Conservation (phyloP, 169 alveolate species). For the Hepatocystis sp. region DNA sequence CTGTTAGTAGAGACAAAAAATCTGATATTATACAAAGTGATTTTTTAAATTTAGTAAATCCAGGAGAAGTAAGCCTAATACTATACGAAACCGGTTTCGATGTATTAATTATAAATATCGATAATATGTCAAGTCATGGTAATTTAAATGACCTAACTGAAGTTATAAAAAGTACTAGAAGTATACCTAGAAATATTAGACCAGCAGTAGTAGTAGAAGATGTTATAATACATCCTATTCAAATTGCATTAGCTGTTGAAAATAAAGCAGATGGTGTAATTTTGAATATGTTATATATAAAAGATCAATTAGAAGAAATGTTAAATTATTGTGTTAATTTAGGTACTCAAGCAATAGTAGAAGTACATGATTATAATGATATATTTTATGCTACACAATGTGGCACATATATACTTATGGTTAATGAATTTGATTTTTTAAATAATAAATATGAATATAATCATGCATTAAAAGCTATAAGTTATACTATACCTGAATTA, state of each 20-base stretch:
- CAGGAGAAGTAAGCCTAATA: constrained; percentile 54
- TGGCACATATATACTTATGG: constrained; percentile 77
- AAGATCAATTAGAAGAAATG: constrained; percentile 80
- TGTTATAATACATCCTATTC: constrained; percentile 85
- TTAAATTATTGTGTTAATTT: constrained; percentile 77
- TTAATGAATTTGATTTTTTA: constrained; percentile 84
- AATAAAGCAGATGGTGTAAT: constrained; percentile 87
- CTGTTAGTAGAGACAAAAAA: neutral
- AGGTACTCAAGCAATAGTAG: constrained; percentile 87
- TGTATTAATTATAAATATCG: constrained; percentile 84
- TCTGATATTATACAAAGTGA: constrained; percentile 3
- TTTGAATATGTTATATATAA: constrained; percentile 80
- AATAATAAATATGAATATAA: constrained; percentile 78
- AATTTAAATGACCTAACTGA: constrained; percentile 78
- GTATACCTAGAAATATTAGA: constrained; percentile 77
- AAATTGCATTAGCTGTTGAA: constrained; percentile 86
- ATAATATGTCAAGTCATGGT: constrained; percentile 79
- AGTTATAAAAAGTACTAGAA: constrained; percentile 76
- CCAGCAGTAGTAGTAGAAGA: constrained; percentile 88
- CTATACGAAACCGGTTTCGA: constrained; percentile 80
- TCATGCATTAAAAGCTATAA: constrained; percentile 83
- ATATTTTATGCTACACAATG: constrained; percentile 79
- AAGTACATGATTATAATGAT: constrained; percentile 83
- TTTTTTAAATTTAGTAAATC: constrained; percentile 52
- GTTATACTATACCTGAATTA: constrained; percentile 79